Evolutionary conservation across 192 early-diverging fungal species (phyloP).

Genomic region (Mortierella alpina): DNA sequence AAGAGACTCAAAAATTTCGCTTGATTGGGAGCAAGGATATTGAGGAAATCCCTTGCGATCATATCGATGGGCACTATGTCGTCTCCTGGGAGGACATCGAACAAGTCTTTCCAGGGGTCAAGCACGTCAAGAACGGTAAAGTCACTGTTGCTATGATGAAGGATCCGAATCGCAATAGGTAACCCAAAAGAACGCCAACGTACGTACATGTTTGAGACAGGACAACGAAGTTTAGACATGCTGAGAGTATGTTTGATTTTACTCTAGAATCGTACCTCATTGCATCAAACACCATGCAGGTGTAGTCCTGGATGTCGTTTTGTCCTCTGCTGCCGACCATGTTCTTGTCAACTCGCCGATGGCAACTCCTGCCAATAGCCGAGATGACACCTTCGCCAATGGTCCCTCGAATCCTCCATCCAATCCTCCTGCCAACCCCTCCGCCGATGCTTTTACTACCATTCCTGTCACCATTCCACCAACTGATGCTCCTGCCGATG

Average conservation of each 20-base stretch:
- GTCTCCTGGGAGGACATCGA: slow-evolving; percentile 25
- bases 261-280: slow-evolving; percentile 11
- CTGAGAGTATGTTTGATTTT: background rate
- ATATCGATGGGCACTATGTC: slow-evolving; percentile 14
- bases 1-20: slow-evolving; percentile 27
- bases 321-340: slow-evolving; percentile 1
- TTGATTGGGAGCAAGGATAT: background rate
- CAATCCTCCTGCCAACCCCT: too few relatives aligned
- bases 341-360: background rate
- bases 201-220: too few relatives aligned
- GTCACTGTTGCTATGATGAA: background rate
- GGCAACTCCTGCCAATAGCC: too few relatives aligned
- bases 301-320: slow-evolving; percentile 17
- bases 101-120: slow-evolving; percentile 20
- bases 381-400: too few relatives aligned
- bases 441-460: background rate
- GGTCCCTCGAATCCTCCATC: too few relatives aligned
- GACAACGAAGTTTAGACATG: background rate
- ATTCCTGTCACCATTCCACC: background rate
- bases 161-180: background rate
- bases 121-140: slow-evolving; percentile 1
- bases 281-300: slow-evolving; percentile 11
- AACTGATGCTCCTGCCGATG: background rate
- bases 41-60: background rate
- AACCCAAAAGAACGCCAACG: too few relatives aligned